Percentiles rank a stretch among this genome's conserved stretches.
Evolutionary conservation across 352 stramenopile species (phyloP).

Genomic region (Aphanomyces euteiches): DNA sequence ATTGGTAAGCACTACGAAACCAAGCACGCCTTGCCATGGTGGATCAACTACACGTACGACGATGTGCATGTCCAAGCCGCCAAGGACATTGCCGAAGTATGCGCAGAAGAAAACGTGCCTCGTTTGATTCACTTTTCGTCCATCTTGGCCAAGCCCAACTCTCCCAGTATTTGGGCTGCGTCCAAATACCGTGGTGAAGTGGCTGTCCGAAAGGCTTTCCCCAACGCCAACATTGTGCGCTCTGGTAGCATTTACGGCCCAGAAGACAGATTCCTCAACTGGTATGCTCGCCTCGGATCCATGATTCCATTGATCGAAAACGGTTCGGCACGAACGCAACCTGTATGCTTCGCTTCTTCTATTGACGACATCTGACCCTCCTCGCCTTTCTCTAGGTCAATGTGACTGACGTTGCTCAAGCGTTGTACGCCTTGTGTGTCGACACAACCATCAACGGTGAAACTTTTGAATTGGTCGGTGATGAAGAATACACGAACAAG

Average conservation of each 20-base stretch:
- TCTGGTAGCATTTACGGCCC: constrained; percentile 93
- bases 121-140: constrained; percentile 82
- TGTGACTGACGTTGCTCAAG: constrained; percentile 77
- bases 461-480: constrained; percentile 94
- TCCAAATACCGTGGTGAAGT: constrained; percentile 85
- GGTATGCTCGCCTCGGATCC: constrained; percentile 70
- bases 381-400: constrained; percentile 38
- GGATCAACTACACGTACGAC: constrained; percentile 94
- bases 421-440: constrained; percentile 74
- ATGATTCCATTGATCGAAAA: constrained; percentile 92
- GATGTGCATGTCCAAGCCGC: constrained; percentile 94
- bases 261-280: constrained; percentile 95
- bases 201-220: constrained; percentile 90
- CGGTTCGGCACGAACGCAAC: constrained; percentile 90
- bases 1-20: constrained; percentile 98
- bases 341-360: constrained; percentile 49
- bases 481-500: constrained; percentile 95
- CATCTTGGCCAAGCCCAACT: constrained; percentile 77
- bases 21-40: constrained; percentile 89
- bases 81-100: constrained; percentile 74
- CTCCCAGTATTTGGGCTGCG: constrained; percentile 70
- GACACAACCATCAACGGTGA: constrained; percentile 87
- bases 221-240: constrained; percentile 93
- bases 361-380: constrained; percentile 42
- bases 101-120: constrained; percentile 68